These are phyloP conservation scores for Phialocephala sp. DNA, from an alignment of 2,329 filamentous ascomycete genomes.

Conservation along the genomic window DNA sequence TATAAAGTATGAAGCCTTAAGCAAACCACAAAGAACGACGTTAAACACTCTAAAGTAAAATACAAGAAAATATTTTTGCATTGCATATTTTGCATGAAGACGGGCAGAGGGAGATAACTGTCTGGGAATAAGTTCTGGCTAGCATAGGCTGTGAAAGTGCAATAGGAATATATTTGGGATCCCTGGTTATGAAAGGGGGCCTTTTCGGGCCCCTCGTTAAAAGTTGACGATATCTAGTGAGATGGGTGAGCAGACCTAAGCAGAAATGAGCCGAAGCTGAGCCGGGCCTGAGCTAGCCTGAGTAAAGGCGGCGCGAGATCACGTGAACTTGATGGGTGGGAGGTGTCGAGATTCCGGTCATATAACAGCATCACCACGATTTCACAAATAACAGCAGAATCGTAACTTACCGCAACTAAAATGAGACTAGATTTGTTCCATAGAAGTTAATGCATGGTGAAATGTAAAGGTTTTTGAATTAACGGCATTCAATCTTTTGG, in stretches of 20 bases:
- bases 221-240: too few species aligned
- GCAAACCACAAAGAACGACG: constrained; percentile 2
- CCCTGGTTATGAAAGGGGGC: constrained; percentile 21
- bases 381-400: too few species aligned
- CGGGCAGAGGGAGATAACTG: constrained; percentile 24
- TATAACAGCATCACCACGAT: too few species aligned
- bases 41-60: constrained; percentile 9
- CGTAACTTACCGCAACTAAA: too few species aligned
- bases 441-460: too few species aligned
- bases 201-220: constrained; percentile 24
- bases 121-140: constrained; percentile 15
- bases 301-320: constrained; percentile 29
- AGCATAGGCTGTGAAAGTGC: constrained; percentile 22
- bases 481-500: too few species aligned
- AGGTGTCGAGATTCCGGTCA: constrained; percentile 28
- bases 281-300: too few species aligned
- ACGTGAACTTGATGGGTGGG: constrained; percentile 24
- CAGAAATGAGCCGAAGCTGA: too few species aligned
- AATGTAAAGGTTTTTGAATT: too few species aligned
- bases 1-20: constrained; percentile 4
- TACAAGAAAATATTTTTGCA: neutral
- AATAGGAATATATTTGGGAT: constrained; percentile 25
- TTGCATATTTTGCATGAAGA: constrained; percentile 20
- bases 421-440: too few species aligned
- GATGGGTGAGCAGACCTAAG: too few species aligned